Conservation (phyloP, 1,139 yeast species). For the Saccharomycopsis phalli region DNA sequence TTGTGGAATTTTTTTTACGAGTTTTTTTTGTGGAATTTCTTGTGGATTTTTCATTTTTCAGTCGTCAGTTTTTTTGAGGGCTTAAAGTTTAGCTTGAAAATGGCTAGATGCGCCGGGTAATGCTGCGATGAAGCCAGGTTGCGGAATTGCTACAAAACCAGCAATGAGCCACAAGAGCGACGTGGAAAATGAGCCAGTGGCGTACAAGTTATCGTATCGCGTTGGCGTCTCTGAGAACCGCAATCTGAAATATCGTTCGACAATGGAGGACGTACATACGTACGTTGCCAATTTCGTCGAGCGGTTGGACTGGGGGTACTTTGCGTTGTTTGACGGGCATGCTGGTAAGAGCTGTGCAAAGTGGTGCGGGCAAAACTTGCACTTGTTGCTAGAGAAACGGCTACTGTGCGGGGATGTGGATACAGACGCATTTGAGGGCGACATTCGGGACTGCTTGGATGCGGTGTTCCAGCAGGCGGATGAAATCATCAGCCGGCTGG, state of each 20-base stretch:
- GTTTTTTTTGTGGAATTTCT: too few relatives aligned
- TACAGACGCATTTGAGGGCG: constrained; percentile 23
- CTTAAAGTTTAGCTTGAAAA: too few relatives aligned
- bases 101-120: too few relatives aligned
- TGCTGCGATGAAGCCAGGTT: too few relatives aligned
- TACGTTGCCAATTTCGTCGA: constrained; percentile 90
- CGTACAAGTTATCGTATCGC: constrained; percentile 17
- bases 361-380: constrained; percentile 90
- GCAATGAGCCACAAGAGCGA: too few relatives aligned
- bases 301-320: constrained; percentile 85
- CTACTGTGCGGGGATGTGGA: constrained; percentile 30
- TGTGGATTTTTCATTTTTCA: too few relatives aligned
- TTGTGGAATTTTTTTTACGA: too few relatives aligned
- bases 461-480: constrained; percentile 70
- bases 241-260: constrained; percentile 68
- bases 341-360: constrained; percentile 92
- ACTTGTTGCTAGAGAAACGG: constrained; percentile 50
- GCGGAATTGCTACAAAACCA: too few relatives aligned
- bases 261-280: constrained; percentile 97
- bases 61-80: too few relatives aligned
- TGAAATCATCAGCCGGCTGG: constrained; percentile 44
- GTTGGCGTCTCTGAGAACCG: constrained; percentile 75
- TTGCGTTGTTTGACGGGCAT: constrained; percentile 96
- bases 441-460: constrained; percentile 49
- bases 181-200: constrained; percentile 6